Percentiles rank a stretch among this genome's conserved stretches.
Evolutionary conservation across 495 filamentous ascomycete genomes (phyloP).

Genomic region (Tuber brumale): DNA sequence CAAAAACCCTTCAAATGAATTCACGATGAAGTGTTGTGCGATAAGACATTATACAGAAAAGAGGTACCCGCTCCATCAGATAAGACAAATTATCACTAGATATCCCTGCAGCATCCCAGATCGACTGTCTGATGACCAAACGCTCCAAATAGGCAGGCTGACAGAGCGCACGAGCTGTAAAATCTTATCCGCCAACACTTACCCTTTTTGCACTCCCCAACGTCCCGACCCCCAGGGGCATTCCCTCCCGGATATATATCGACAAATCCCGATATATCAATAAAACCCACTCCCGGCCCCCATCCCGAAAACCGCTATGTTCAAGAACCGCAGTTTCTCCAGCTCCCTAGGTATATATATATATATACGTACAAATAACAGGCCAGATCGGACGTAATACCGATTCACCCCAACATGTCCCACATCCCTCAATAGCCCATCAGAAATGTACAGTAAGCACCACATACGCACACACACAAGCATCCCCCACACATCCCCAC

Average conservation of each 20-base stretch:
- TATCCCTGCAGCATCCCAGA: background rate
- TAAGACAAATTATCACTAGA: background rate
- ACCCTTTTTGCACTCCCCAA: too few relatives aligned
- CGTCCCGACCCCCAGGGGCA: too few relatives aligned
- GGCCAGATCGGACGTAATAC: background rate
- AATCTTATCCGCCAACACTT: background rate
- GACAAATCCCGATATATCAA: too few relatives aligned
- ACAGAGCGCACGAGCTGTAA: background rate
- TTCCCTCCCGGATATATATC: too few relatives aligned
- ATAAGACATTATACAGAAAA: background rate
- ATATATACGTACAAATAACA: background rate
- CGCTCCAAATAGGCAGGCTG: too few relatives aligned
- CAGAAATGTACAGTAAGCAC: background rate
- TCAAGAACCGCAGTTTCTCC: too few relatives aligned
- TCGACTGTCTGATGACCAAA: too few relatives aligned
- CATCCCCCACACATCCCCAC: background rate
- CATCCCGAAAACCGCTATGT: too few relatives aligned
- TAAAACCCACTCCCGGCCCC: too few relatives aligned
- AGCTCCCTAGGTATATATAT: too few relatives aligned
- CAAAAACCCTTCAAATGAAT: background rate
- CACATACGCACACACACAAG: too few relatives aligned
- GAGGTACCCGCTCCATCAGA: background rate
- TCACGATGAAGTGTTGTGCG: background rate
- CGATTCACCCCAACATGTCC: background rate
- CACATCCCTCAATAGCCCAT: background rate